Conservation (phyloP, 1,284 basidiomycete genomes). For the Cutaneotrichosporon cavernicola region DNA sequence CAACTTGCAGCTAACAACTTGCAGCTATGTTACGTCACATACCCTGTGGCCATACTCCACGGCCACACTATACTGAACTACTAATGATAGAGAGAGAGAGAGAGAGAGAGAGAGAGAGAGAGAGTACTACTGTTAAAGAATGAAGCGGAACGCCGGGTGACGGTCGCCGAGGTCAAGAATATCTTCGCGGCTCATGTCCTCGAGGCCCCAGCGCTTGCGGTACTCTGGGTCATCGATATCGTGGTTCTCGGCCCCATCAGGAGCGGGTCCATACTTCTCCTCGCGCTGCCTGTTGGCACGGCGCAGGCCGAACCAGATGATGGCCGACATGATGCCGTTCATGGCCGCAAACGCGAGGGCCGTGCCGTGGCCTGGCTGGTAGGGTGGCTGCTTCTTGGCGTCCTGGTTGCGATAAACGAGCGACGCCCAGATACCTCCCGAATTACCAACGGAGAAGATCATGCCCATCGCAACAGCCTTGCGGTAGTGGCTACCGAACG, state of each 20-base stretch:
- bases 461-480: conserved; percentile 55
- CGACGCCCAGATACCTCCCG: conserved; percentile 55
- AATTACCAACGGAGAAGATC: conserved; percentile 55
- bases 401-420: conserved; percentile 50
- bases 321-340: conserved; percentile 41
- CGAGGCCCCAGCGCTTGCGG: conserved; percentile 49
- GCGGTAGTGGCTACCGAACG: conserved; percentile 51
- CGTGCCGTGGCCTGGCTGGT: conserved; percentile 48
- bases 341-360: conserved; percentile 49
- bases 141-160: conserved; percentile 49
- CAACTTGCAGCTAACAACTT: too few species aligned
- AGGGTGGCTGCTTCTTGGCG: conserved; percentile 36
- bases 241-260: conserved; percentile 64
- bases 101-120: not conserved
- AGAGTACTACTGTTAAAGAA: conserved; percentile 26
- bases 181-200: conserved; percentile 50
- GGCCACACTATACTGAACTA: not conserved
- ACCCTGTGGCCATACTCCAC: not conserved
- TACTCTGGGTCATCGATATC: conserved; percentile 46
- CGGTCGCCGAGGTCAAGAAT: conserved; percentile 55
- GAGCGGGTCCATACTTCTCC: conserved; percentile 44
- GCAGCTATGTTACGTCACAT: not conserved
- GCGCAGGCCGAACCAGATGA: conserved; percentile 45
- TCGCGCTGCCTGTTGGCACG: conserved; percentile 52
- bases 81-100: not conserved